These are phyloP conservation scores for Eucalyptus lansdowneana DNA, from an alignment of 345 rosid genomes.

Conservation along the genomic window DNA sequence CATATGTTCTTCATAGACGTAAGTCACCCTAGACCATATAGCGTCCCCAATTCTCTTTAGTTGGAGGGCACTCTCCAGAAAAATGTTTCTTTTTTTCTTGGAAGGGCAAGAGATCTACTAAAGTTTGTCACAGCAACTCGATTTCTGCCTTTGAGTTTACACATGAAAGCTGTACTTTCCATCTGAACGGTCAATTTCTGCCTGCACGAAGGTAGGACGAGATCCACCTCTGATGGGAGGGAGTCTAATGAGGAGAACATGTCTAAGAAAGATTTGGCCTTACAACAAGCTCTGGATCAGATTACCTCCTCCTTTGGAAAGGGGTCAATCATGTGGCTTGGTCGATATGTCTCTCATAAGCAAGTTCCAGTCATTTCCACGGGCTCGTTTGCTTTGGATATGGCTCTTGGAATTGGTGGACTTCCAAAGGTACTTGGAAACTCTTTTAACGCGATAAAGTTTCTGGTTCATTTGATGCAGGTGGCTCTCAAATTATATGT, in stretches of 20 bases:
- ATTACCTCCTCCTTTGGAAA: conserved; percentile 74
- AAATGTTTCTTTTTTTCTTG: not conserved
- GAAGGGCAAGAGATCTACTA: not conserved
- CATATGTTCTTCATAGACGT: not conserved
- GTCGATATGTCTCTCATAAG: conserved; percentile 46
- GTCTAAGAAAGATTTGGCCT: conserved; percentile 76
- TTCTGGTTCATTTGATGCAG: not conserved
- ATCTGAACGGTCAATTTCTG: not conserved
- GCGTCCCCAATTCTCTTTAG: not conserved
- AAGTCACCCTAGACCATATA: not conserved
- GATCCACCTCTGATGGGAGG: conserved; percentile 60
- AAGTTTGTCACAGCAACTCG: not conserved
- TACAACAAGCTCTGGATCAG: conserved; percentile 83
- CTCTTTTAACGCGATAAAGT: not conserved
- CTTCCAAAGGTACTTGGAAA: conserved; percentile 73
- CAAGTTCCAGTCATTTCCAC: conserved; percentile 78
- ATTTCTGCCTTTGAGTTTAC: not conserved
- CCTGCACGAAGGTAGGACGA: conserved; percentile 42
- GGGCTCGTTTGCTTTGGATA: conserved; percentile 77
- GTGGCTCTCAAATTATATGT: not conserved
- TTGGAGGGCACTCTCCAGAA: not conserved
- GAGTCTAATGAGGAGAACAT: conserved; percentile 56
- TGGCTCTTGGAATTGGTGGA: conserved; percentile 86
- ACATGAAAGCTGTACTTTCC: not conserved
- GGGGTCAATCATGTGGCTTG: conserved; percentile 94